phyloP scores from a whole-genome alignment of 1,284 basidiomycete genomes.

The Pseudozyma pruni region DNA sequence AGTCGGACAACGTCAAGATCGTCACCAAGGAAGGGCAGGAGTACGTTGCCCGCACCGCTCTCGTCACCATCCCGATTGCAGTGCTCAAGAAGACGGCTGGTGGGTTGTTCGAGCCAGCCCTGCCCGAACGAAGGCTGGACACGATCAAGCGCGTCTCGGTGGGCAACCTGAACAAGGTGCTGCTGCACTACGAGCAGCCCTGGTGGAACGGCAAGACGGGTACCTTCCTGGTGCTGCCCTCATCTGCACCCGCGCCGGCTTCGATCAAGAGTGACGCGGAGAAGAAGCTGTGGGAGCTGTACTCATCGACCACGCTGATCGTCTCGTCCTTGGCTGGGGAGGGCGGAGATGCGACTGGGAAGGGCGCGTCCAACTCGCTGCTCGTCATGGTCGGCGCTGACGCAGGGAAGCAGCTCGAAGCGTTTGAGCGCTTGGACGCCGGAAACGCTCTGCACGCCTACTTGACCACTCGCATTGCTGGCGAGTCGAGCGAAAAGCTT shows the following conservation, averaged over 20 bases:
- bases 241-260: slow-evolving; percentile 48
- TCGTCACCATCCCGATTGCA: slow-evolving; percentile 69
- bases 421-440: slow-evolving; percentile 54
- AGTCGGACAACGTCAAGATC: slow-evolving; percentile 39
- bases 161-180: slow-evolving; percentile 64
- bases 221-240: slow-evolving; percentile 69
- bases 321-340: slow-evolving; percentile 65
- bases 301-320: slow-evolving; percentile 64
- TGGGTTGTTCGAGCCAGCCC: slow-evolving; percentile 62
- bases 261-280: slow-evolving; percentile 21
- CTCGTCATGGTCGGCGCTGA: slow-evolving; percentile 69
- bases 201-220: slow-evolving; percentile 70
- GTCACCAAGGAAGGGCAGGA: slow-evolving; percentile 41
- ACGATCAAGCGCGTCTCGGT: slow-evolving; percentile 61
- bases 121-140: slow-evolving; percentile 62
- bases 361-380: slow-evolving; percentile 67
- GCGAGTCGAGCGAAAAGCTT: slow-evolving; percentile 1
- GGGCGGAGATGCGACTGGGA: slow-evolving; percentile 1
- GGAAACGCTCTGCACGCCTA: slow-evolving; percentile 61
- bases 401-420: slow-evolving; percentile 61
- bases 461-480: slow-evolving; percentile 46
- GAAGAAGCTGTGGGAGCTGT: slow-evolving; percentile 40
- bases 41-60: slow-evolving; percentile 51
- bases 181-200: slow-evolving; percentile 69
- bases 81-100: slow-evolving; percentile 63